Base-by-base conservation (phyloP, 225 moss, liverwort and hornwort species). In the Asterella californica region DNA sequence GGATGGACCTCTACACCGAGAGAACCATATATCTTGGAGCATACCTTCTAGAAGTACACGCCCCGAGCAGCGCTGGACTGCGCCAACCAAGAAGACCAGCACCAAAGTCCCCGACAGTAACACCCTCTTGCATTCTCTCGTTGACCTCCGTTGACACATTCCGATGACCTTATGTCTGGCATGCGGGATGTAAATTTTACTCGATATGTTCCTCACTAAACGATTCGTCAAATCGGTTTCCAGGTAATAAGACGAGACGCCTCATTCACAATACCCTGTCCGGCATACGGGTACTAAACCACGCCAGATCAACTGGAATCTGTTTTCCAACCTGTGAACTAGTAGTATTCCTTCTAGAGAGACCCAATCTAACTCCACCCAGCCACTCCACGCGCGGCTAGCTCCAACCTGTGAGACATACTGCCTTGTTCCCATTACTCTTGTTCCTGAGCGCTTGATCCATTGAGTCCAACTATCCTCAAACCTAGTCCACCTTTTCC, bases 41-140 rank as follows among this genome's bases (percentile, higher is more conserved):
- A 27, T 66, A 85, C 85, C 85, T 78, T 79, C 74, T 37, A 82
- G 22, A 38, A 85, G 73, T 19, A 62, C 37, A 48, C 85, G 82
- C 52, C 82, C 78, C 8, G 72, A 73, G 72, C 82, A 82, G 8
- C 48, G 73, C 12, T 63, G 75, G 34, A 81, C 68, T 42, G 81
- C 68, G 67, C 76, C 53, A 29, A 33, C 78, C n/a, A 74, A 75
- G 78, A 83, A 70, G 38, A 80, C 49, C 54, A 81, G 48, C 45
- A 81, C 38, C 70, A 80, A 78, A 38, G 79, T 83, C 78, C 83
- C 75, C 11, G 70, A 61, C 63, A 86, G 25, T 62, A 62, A 36
- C 67, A 61, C 15, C 47, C 49, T 63, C 69, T 33, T 71, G 67
- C 52, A 46, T 45, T 80, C 10, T 53, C 70, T 70, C 25, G 10